Base-by-base conservation (phyloP, 441 rosid species). In the Jatropha multifida region DNA sequence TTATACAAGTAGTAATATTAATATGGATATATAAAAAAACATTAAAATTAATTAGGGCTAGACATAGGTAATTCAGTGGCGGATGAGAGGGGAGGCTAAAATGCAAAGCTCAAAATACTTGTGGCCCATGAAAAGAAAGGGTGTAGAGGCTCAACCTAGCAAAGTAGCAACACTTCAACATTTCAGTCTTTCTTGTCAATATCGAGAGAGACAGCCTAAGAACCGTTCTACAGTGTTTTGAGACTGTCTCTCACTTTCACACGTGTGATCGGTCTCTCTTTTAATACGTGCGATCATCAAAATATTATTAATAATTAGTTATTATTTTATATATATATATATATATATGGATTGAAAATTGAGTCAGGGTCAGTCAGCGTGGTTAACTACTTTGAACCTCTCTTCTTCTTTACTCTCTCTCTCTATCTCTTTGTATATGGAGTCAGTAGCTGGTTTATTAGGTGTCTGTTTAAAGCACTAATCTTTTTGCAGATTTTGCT, bases 181-280 rank as follows among this genome's bases (percentile, higher is more conserved):
- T 81, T 78, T 42, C 60, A 52, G 75, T 76, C 82, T 83, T 77
- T 83, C 81, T 83, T 84, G 89, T 84, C 90, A 78, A 54, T 68
- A 12, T 37, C 73, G 79, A 75, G 82, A 76, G 77, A 73, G 83
- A 83, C 89, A 76, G 74, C 42, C 77, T 51, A 65, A 72, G 76
- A 74, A 70, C 85, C 81, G 70, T 44, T 75, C 80, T 67, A 44
- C 63, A 59, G 60, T 27, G 26, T 3, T 9, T 32, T 32, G 32
- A 26, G 46, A 0, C n/a, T n/a, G 32, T 32, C 52, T 73, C 66
- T 65, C 68, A 26, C 76, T 65, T 65, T 67, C 76, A 38, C 73
- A 66, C 80, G 73, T 71, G 78, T 73, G 75, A 69, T 55, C 66
- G 13, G 20, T 44, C 58, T 68, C 20, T 15, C 58, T 52, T 59